phyloP scores from a whole-genome alignment of 495 filamentous ascomycete species.

The Sordaria brevicollis region DNA sequence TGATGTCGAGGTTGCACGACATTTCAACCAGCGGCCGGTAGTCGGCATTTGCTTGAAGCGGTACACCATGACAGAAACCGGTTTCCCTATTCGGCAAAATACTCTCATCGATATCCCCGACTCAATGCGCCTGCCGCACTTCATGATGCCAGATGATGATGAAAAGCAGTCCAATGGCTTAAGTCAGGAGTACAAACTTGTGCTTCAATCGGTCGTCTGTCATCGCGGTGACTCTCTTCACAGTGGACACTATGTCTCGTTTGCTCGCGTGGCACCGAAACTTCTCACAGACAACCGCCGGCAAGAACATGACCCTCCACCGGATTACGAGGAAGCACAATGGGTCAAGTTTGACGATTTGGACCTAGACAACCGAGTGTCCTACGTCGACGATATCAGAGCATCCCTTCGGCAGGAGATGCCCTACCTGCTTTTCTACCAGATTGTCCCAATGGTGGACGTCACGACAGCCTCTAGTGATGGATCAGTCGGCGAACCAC shows the following conservation, averaged over 20 bases:
- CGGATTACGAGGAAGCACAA: constrained; percentile 47
- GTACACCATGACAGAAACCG: constrained; percentile 65
- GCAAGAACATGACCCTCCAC: constrained; percentile 38
- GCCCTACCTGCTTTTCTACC: constrained; percentile 91
- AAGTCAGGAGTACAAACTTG: constrained; percentile 63
- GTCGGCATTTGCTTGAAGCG: constrained; percentile 87
- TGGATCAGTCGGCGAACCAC: constrained; percentile 39
- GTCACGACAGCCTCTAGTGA: constrained; percentile 45
- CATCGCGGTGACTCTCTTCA: constrained; percentile 84
- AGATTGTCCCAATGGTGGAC: constrained; percentile 76
- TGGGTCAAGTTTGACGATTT: constrained; percentile 94
- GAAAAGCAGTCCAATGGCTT: constrained; percentile 55
- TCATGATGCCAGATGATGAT: constrained; percentile 68
- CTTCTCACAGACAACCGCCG: constrained; percentile 43
- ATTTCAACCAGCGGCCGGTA: constrained; percentile 56
- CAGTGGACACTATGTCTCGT: constrained; percentile 82
- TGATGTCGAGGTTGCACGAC: constrained; percentile 37
- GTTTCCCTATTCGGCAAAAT: constrained; percentile 55
- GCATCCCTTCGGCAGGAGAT: constrained; percentile 68
- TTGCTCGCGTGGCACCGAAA: constrained; percentile 59
- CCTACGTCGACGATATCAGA: constrained; percentile 65
- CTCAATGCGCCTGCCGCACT: constrained; percentile 79
- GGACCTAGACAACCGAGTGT: constrained; percentile 49
- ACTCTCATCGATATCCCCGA: constrained; percentile 88
- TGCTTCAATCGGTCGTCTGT: constrained; percentile 80